Base-by-base conservation (phyloP, 192 early-diverging fungal species). In the Glomus cerebriforme region DNA sequence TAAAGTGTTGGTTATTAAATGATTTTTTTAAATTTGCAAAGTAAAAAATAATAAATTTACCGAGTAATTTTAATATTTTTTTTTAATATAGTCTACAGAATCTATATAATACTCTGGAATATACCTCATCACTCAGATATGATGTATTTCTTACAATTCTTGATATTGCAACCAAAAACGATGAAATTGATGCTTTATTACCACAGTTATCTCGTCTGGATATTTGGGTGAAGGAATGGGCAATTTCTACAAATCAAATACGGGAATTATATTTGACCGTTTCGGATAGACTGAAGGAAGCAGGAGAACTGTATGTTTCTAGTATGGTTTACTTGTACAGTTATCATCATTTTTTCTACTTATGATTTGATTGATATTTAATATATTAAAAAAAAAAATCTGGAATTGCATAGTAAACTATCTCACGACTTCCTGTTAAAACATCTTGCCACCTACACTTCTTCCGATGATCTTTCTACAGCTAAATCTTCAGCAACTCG, bases 91-190 rank as follows among this genome's bases (percentile, higher is more conserved):
- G 92, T 63, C 87, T 93, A 7, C 86, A 88, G 80, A 96, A 95
- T 87, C 87, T 97, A 70, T 98, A 94, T 89, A 97, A 96, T 85
- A 87, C 91, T 73, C 85, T 93, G 37, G 88, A 88, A 54, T 81
- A 81, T 54, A 82, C 81, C 65, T 87, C 82, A 24, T 72, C 86
- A 70, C 87, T 87, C 71, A 91, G 91, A 39, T 91, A 86, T 80
- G 78, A 88, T 27, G 92, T 93, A 75, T 97, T 95, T 81, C 70
- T 85, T 59, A 85, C 90, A 75, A 92, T 98, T 79, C 86, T 96
- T 31, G 87, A 88, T 49, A 88, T 94, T 79, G 95, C 95, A 22
- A 85, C 88, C 39, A 84, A 92, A 66, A 85, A 85, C 47, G 90
- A 91, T 77, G 92, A 93, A 70, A 81, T 95, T 54, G 91, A 92